Evolutionary conservation across 371 early-diverging fungal genomes (phyloP).

Genomic region (Smittium culicis): DNA sequence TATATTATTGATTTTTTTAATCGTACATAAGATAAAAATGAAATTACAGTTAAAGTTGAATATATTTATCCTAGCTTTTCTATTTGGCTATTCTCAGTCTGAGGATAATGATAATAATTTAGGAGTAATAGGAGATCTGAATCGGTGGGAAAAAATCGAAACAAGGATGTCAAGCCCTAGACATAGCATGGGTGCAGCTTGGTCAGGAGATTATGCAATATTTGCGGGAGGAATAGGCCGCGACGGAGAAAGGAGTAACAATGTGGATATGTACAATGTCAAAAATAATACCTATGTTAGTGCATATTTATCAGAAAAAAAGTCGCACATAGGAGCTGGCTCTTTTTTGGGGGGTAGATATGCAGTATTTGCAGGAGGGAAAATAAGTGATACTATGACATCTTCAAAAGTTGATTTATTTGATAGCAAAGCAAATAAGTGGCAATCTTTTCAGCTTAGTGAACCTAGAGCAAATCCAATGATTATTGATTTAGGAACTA

Average conservation of each 20-base stretch:
- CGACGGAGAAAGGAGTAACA: constrained; percentile 19
- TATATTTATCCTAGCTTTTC: no score
- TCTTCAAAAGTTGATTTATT: constrained; percentile 23
- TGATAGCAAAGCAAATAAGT: constrained; percentile 17
- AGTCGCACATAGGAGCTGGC: constrained; percentile 26
- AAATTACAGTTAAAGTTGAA: no score
- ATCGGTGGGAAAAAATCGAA: constrained; percentile 18
- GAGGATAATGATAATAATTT: no score
- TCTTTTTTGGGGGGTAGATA: constrained; percentile 20
- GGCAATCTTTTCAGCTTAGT: constrained; percentile 15
- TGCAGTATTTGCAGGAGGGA: constrained; percentile 29
- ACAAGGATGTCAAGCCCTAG: constrained; percentile 21
- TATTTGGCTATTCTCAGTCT: no score
- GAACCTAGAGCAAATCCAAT: constrained; percentile 20
- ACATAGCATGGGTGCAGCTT: constrained; percentile 19
- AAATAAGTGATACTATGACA: constrained; percentile 17
- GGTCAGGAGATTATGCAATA: constrained; percentile 23
- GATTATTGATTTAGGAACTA: constrained; percentile 21
- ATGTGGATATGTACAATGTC: constrained; percentile 26
- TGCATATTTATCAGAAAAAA: constrained; percentile 15
- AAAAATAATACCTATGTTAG: constrained; percentile 16
- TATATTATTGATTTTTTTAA: no score
- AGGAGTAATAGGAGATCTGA: background rate
- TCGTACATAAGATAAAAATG: no score
- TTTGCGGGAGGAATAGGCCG: constrained; percentile 27